These are phyloP conservation scores for Clarireedia monteithiana DNA, from an alignment of 2,329 filamentous ascomycete genomes.

Conservation along the genomic window DNA sequence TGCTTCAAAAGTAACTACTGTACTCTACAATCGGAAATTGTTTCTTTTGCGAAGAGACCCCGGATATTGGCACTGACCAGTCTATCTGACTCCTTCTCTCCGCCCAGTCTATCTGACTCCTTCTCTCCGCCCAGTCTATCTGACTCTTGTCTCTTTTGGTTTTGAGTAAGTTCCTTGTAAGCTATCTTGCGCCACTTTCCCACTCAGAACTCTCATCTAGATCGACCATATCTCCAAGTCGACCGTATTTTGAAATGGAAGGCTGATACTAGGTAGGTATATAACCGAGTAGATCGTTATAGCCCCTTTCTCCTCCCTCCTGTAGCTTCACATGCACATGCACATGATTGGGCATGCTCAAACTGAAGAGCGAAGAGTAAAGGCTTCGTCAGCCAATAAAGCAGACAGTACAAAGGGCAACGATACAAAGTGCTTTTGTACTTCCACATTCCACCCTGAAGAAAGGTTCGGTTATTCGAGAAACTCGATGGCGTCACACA, in stretches of 20 bases:
- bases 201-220: background rate
- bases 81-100: background rate
- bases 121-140: background rate
- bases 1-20: background rate
- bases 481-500: slow-evolving; percentile 3
- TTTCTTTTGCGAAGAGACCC: background rate
- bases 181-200: background rate
- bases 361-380: too few relatives aligned
- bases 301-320: too few relatives aligned
- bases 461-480: background rate
- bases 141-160: background rate
- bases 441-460: too few relatives aligned
- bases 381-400: too few relatives aligned
- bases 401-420: too few relatives aligned
- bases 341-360: too few relatives aligned
- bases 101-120: background rate
- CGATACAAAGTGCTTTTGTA: too few relatives aligned
- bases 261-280: too few relatives aligned
- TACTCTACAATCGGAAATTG: background rate
- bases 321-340: too few relatives aligned
- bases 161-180: background rate
- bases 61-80: background rate
- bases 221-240: too few relatives aligned
- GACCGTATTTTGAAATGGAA: too few relatives aligned
- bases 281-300: too few relatives aligned